Conservation (phyloP, 2,329 filamentous ascomycete genomes). For the Penicillium sp. region DNA sequence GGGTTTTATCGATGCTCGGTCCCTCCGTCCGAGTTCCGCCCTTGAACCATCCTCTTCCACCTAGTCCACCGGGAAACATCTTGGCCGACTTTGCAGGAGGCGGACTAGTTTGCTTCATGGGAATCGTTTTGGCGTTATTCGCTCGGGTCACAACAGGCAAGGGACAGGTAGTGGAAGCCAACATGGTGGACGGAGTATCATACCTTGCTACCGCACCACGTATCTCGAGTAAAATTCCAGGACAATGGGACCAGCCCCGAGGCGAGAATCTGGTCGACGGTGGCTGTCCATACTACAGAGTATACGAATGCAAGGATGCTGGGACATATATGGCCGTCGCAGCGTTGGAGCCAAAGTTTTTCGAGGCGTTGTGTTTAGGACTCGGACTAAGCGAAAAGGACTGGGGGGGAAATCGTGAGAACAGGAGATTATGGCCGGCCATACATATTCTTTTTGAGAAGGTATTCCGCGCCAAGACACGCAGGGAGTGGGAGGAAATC, state of each 20-base stretch:
- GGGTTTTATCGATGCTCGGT: conserved; percentile 71
- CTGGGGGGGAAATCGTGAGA: conserved; percentile 25
- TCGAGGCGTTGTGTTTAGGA: conserved; percentile 61
- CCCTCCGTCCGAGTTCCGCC: conserved; percentile 61
- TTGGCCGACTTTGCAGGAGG: conserved; percentile 85
- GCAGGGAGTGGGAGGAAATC: conserved; percentile 73
- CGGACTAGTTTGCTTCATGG: conserved; percentile 72
- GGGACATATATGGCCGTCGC: conserved; percentile 75
- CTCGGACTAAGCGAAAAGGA: conserved; percentile 55
- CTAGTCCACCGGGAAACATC: conserved; percentile 67
- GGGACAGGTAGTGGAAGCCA: conserved; percentile 85
- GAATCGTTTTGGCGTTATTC: conserved; percentile 72
- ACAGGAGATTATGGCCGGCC: conserved; percentile 56
- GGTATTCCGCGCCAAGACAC: conserved; percentile 64
- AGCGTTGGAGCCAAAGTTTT: conserved; percentile 84
- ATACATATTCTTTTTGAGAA: conserved; percentile 48
- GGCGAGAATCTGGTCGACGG: conserved; percentile 76
- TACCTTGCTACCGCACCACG: conserved; percentile 75
- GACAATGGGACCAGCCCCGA: conserved; percentile 58
- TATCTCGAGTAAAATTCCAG: conserved; percentile 59
- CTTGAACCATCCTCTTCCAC: conserved; percentile 40
- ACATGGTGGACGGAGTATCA: conserved; percentile 84
- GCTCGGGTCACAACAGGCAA: conserved; percentile 59
- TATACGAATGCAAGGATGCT: conserved; percentile 67
- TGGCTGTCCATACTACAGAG: conserved; percentile 79